Percentiles rank a stretch among this genome's conserved stretches.
These are phyloP conservation scores for Polychaeton citri DNA, from an alignment of 2,329 filamentous ascomycete genomes.

Conservation along the genomic window DNA sequence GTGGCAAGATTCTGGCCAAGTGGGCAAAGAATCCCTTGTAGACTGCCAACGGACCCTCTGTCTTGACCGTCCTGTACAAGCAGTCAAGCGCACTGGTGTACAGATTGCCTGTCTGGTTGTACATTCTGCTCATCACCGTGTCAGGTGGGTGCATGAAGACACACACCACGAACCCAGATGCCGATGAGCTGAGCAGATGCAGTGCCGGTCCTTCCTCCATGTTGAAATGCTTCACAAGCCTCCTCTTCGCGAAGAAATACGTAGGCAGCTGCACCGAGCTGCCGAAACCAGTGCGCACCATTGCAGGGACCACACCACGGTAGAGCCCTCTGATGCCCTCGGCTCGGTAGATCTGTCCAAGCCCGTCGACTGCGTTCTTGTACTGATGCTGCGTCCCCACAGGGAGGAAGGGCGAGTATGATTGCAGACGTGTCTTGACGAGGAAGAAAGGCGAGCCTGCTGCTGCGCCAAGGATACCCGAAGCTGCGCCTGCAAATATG, in stretches of 20 bases:
- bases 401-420: slow-evolving; percentile 79
- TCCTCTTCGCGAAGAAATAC: slow-evolving; percentile 93
- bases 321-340: slow-evolving; percentile 79
- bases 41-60: slow-evolving; percentile 80
- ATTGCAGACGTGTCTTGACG: slow-evolving; percentile 91
- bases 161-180: slow-evolving; percentile 91
- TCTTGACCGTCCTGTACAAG: slow-evolving; percentile 75
- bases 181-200: slow-evolving; percentile 77
- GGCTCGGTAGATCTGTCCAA: slow-evolving; percentile 60
- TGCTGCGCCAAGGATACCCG: slow-evolving; percentile 83
- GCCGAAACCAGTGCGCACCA: slow-evolving; percentile 91
- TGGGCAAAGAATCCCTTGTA: slow-evolving; percentile 98
- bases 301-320: slow-evolving; percentile 79
- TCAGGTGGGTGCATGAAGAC: slow-evolving; percentile 98
- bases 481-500: slow-evolving; percentile 80
- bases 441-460: slow-evolving; percentile 94
- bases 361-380: slow-evolving; percentile 69
- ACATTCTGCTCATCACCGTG: slow-evolving; percentile 96
- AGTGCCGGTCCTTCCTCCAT: slow-evolving; percentile 85
- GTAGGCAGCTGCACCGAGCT: slow-evolving; percentile 93
- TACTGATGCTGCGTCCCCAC: slow-evolving; percentile 97
- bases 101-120: slow-evolving; percentile 97
- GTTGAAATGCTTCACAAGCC: slow-evolving; percentile 65
- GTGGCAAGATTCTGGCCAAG: slow-evolving; percentile 81
- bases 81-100: slow-evolving; percentile 91